A percentile compares a stretch with the other conserved stretches of the same genome.
Evolutionary conservation across 495 filamentous ascomycete species (phyloP).

Genomic region (Aspergillus coremiiformis): DNA sequence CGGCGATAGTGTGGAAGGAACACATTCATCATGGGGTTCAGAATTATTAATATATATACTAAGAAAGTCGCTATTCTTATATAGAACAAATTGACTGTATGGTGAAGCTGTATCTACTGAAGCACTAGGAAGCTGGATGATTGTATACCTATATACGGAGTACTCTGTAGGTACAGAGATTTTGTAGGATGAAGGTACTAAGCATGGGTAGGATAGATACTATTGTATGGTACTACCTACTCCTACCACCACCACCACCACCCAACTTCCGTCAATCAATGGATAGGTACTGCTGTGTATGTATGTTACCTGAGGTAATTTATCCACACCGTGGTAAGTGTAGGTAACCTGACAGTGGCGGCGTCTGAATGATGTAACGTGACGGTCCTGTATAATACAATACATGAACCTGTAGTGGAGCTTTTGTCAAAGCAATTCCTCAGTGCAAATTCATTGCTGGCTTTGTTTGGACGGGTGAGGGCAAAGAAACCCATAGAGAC

Average conservation of each 20-base stretch:
- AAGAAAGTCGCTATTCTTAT: too few species aligned
- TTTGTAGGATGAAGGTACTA: slow-evolving; percentile 12
- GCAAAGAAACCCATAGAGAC: background rate
- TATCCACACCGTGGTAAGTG: background rate
- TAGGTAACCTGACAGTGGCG: background rate
- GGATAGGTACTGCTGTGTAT: background rate
- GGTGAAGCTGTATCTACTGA: background rate
- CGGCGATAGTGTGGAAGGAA: too few species aligned
- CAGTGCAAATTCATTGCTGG: background rate
- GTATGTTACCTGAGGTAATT: background rate
- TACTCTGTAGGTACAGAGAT: slow-evolving; percentile 12
- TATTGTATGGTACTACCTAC: slow-evolving; percentile 5
- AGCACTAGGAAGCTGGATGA: too few species aligned
- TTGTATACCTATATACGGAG: too few species aligned
- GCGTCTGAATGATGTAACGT: background rate
- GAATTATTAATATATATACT: too few species aligned
- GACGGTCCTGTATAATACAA: background rate
- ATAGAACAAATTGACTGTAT: too few species aligned
- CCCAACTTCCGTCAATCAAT: background rate
- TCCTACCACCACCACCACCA: background rate
- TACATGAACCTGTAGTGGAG: background rate
- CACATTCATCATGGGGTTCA: too few species aligned
- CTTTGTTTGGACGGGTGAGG: background rate
- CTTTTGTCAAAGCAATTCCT: background rate
- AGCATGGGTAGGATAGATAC: slow-evolving; percentile 3